Evolutionary conservation across 2,329 filamentous ascomycete genomes (phyloP).

Genomic region (Plectosphaerella cucumerina): DNA sequence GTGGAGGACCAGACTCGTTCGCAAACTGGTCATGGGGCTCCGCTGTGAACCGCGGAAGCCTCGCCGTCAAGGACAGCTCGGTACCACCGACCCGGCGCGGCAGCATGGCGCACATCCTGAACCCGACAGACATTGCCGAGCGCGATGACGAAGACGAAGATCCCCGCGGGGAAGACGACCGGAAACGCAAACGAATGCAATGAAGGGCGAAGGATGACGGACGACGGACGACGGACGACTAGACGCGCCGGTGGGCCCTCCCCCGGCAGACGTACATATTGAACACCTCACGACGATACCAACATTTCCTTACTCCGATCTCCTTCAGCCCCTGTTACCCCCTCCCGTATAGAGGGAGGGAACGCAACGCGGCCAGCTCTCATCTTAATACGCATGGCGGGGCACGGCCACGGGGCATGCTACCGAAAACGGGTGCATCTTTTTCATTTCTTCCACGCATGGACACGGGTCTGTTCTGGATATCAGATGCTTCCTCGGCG

Average conservation of each 20-base stretch:
- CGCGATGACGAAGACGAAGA: constrained; percentile 54
- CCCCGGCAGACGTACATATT: not conserved
- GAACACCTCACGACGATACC: not conserved
- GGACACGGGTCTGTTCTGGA: no score
- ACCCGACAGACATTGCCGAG: constrained; percentile 53
- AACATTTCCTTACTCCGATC: no score
- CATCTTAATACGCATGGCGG: no score
- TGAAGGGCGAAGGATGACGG: constrained; percentile 17
- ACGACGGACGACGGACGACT: no score
- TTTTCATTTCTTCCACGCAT: no score
- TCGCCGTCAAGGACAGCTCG: constrained; percentile 50
- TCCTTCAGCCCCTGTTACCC: no score
- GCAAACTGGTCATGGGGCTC: constrained; percentile 55
- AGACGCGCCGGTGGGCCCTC: not conserved
- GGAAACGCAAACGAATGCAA: constrained; percentile 58
- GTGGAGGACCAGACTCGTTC: constrained; percentile 34
- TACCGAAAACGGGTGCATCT: no score
- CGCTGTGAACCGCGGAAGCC: constrained; percentile 40
- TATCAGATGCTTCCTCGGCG: not conserved
- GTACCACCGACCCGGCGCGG: constrained; percentile 52
- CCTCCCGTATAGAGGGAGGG: no score
- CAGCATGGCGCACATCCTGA: constrained; percentile 62
- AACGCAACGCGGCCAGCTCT: no score
- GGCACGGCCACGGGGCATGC: no score
- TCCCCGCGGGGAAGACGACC: constrained; percentile 50